Percentiles rank a stretch among this genome's conserved stretches.
Evolutionary conservation across 441 rosid genomes (phyloP).

Genomic region (Gossypium gossypioides): DNA sequence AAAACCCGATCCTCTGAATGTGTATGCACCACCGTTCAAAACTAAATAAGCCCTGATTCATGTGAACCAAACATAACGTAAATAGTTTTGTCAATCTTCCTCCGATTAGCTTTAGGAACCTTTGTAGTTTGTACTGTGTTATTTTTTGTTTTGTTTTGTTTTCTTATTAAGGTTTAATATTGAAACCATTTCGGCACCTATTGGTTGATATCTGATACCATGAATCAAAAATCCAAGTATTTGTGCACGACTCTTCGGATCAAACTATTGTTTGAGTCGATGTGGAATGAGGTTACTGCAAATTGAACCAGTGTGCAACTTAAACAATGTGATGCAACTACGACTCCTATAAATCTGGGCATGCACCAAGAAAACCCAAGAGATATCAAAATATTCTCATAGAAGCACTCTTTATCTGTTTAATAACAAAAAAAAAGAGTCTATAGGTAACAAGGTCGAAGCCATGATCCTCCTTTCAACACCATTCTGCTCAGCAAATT

Average conservation of each 20-base stretch:
- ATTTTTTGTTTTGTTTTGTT: background rate
- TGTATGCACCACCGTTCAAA: too few species aligned
- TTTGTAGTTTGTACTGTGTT: background rate
- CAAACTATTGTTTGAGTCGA: too few species aligned
- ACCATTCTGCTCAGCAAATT: conserved; percentile 12
- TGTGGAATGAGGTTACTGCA: background rate
- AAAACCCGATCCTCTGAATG: too few species aligned
- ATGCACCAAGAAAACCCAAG: background rate
- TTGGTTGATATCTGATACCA: background rate
- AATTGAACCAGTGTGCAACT: background rate
- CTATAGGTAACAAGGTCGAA: conserved; percentile 9
- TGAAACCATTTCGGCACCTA: background rate
- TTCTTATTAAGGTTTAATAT: background rate
- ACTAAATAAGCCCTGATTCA: too few species aligned
- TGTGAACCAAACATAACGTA: background rate
- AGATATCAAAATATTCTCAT: background rate
- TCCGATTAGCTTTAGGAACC: background rate
- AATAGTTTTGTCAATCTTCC: too few species aligned
- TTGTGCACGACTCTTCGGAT: background rate
- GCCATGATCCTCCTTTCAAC: conserved; percentile 3
- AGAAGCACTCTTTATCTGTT: conserved; percentile 1
- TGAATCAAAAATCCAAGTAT: background rate
- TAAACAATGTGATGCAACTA: background rate
- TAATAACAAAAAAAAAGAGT: conserved; percentile 2
- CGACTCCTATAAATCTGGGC: background rate